Evolutionary conservation across 139 green algal genomes (phyloP).

Genomic region (Tetradesmus obliquus): DNA sequence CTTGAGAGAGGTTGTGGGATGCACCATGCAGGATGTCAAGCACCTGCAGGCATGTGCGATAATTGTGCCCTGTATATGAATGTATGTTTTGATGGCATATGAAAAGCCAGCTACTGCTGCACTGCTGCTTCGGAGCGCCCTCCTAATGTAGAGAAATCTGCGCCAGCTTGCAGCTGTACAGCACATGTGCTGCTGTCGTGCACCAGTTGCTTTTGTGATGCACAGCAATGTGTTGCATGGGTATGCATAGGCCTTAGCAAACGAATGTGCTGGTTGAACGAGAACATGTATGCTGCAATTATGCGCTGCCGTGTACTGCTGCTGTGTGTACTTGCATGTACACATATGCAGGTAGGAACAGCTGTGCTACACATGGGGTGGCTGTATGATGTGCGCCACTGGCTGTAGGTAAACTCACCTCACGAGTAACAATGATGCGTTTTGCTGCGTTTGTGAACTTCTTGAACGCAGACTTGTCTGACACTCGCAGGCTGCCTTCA

Average conservation of each 20-base stretch:
- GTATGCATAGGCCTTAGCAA: background rate
- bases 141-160: no score
- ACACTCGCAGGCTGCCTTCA: conserved; percentile 8
- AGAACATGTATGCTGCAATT: background rate
- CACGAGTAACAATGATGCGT: conserved; percentile 20
- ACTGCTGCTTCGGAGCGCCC: no score
- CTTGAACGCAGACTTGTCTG: conserved; percentile 7
- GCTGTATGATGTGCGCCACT: background rate
- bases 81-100: no score
- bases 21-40: background rate
- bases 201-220: background rate
- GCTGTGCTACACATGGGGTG: background rate
- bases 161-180: no score
- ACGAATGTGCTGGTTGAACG: background rate
- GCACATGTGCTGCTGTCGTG: no score
- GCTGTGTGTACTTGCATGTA: background rate
- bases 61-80: no score
- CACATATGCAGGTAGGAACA: no score
- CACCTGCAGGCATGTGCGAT: background rate
- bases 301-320: background rate
- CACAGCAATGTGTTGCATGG: background rate
- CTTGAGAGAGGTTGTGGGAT: background rate
- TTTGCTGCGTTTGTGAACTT: conserved; percentile 22
- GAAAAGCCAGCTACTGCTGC: no score
- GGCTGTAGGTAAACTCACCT: background rate